Evolutionary conservation across 805 yeast species (phyloP), one percentile per base, ranked within the genome.

Genomic region (Hanseniaspora meyeri): DNA sequence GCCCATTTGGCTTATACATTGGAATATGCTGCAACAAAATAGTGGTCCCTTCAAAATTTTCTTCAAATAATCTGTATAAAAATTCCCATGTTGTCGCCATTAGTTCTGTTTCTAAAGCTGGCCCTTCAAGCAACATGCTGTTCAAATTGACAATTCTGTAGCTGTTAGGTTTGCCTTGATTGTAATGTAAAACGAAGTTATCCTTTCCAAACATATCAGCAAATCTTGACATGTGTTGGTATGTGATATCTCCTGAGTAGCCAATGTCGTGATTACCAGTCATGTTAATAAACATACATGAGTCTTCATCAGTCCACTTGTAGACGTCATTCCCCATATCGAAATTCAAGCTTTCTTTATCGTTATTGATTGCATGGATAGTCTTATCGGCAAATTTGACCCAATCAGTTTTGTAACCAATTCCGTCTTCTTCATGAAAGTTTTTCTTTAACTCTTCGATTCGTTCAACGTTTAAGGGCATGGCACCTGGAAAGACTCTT

Each of bases 231-330:
- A 88, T 80, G 64, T 95, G 95, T 64, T 87, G 96, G 72, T 82
- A 81, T 0, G 96, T 89, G 43, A 95, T 87, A 68, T 93, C 98
- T 0, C 97, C 97, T 49, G 86, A 79, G 66, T 93, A 91, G 0
- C 98, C 98, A 49, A 91, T 82, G 67, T 93, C 98, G 67, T 93
- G 98, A 67, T 93, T 93, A 1, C 98, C 98, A 1, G 95, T 83
- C 49, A 93, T 72, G 66, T 93, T 93, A 59, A 88, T 77, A 64
- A 91, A 80, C 39, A 86, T 69, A 11, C 87, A 90, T 58, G 79
- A 80, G 38, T 76, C 74, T 27, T 69, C 63, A 20, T 69, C 67
- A 40, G 75, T 72, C 95, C 95, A 86, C 62, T 83, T 85, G 60
- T 80, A 78, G 6, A 83, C 78, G 66, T 85, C 80, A 49, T 70